Base-by-base conservation (phyloP, 2,329 filamentous ascomycete species). In the Pestalotiopsis sp. region DNA sequence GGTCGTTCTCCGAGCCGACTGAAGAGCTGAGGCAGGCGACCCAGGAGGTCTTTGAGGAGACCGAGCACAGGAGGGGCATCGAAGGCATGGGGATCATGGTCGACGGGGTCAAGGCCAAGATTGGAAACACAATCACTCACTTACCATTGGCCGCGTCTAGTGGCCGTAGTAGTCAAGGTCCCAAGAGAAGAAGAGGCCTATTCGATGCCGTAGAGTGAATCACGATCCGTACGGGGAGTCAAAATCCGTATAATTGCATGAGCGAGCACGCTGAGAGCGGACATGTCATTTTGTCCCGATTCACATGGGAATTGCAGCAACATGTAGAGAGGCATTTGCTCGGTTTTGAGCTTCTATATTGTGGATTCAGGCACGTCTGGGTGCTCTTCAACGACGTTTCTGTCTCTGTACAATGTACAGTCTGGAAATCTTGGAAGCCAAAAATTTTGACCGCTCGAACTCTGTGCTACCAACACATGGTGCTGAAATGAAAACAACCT, bases 101-200 rank as follows among this genome's bases (percentile, higher is more conserved):
- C 62, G 80, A 85, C 7, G 87, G 86, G 9, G 80, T 95, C 71
- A 95, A 94, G 80, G 86, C 85, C 41, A 95, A 94, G 81, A 90
- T 94, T 75, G 92, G 92, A 5, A 95, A 94, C 75, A 80, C 85
- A 17, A 87, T 95, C 20, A 87, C 83, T 9, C 83, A 84, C 67
- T 76, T 90, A 4, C 71, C 78, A 27, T 73, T 89, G 66, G 27
- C 27, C 6, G 52, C 25, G 11, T 2, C 41, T 41, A 45, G 45
- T 12, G 11, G 13, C 5, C 23, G 27, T 13, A 31, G 23, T 4
- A 23, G 23, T 14, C 12, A 25, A 31, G 39, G 25, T 38, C 2
- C 13, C n/a, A 17, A 13, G 4, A 45, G 57, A 25, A 23, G 64
- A n/a, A 23, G 49, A 38, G 56, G 52, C 17, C 31, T 66, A 2